Percentiles rank a stretch among this genome's conserved stretches.
These are phyloP conservation scores for Mortierella polycephala DNA, from an alignment of 371 early-diverging fungal species.

Conservation along the genomic window DNA sequence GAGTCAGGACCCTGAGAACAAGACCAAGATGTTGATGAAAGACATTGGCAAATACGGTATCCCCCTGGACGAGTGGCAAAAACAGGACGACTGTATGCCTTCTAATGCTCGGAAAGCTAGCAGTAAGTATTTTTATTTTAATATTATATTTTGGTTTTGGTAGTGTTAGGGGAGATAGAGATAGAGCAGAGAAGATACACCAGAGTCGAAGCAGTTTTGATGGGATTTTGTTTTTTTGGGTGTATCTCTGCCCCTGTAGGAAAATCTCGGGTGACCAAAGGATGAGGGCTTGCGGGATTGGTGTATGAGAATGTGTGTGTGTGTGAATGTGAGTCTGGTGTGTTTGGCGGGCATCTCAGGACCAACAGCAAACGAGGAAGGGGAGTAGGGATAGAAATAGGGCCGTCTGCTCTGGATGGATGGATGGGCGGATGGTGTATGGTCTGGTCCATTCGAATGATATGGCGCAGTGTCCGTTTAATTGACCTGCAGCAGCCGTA, in stretches of 20 bases:
- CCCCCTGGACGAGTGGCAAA: slow-evolving; percentile 53
- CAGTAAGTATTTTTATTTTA: slow-evolving; percentile 21
- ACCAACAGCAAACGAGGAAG: too few species aligned
- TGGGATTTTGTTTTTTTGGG: background rate
- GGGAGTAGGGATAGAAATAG: too few species aligned
- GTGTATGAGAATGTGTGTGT: background rate
- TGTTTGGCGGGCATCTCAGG: too few species aligned
- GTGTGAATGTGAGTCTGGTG: background rate
- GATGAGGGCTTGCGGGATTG: too few species aligned
- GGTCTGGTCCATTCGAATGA: too few species aligned
- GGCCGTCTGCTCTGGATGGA: too few species aligned
- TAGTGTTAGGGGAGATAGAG: background rate
- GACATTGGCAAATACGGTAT: slow-evolving; percentile 54
- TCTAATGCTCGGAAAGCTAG: slow-evolving; percentile 16
- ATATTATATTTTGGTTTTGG: background rate
- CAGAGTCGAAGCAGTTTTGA: background rate
- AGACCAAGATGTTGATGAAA: slow-evolving; percentile 40
- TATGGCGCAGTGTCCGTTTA: too few species aligned
- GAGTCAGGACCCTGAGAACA: slow-evolving; percentile 21
- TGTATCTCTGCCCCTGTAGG: background rate
- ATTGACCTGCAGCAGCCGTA: too few species aligned
- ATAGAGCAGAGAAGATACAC: too few species aligned
- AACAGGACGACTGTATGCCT: slow-evolving; percentile 18
- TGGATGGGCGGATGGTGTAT: too few species aligned
- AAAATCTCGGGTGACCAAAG: too few species aligned